Base-by-base conservation (phyloP, 345 rosid species). In the Excoecaria agallocha region DNA sequence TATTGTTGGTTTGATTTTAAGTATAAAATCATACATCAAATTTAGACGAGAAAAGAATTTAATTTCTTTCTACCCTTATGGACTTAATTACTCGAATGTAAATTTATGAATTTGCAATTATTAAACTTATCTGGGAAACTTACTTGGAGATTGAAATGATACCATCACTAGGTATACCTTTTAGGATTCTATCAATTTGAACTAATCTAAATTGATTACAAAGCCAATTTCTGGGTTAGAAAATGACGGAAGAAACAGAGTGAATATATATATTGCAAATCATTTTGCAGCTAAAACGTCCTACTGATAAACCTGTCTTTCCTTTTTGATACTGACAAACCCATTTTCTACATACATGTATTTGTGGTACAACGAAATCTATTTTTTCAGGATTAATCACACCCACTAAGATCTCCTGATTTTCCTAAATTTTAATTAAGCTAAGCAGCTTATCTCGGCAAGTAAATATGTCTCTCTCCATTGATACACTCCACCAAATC, bases 401-500 rank as follows among this genome's bases (percentile, higher is more conserved):
- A 51, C 11, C 17, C 56, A 51, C 4, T 37, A 16, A 41, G 3
- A 41, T 41, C 46, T 43, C 46, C 5, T 52, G 0, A 24, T 43
- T 45, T 66, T 43, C 24, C 71, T 54, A 11, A 54, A 30, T 46
- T 35, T 59, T 17, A 74, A 64, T n/a, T n/a, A n/a, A n/a, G 71
- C 55, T 54, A 66, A 13, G 65, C 9, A n/a, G 63, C 66, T 55
- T 22, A 55, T 65, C 30, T 25, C 30, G 24, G 19, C 43, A 25
- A 13, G 35, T 55, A 16, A 10, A 24, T 45, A 45, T 61, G 55
- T 37, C 24, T 59, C 16, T 46, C 41, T 46, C 41, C 49, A 13
- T n/a, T 45, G 57, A 59, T 71, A 48, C 64, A 50, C 56, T 60
- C 49, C 75, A 48, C 58, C 75, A 63, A 16, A 38, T 17, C 39